These are phyloP conservation scores for Colletotrichum sp. DNA, from an alignment of 2,329 filamentous ascomycete genomes.

Conservation along the genomic window DNA sequence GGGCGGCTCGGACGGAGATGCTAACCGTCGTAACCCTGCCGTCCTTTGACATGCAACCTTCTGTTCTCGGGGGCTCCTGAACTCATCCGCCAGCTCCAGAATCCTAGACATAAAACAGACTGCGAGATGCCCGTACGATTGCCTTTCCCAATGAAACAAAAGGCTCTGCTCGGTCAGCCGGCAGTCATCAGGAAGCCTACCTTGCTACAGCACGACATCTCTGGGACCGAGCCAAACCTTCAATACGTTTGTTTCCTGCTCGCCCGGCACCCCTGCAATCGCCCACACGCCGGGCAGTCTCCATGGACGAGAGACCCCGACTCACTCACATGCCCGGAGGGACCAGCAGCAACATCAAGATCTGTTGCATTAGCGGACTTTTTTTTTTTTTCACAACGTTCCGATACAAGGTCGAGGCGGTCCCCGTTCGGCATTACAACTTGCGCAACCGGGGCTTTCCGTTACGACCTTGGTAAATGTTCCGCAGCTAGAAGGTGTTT, in stretches of 20 bases:
- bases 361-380: slow-evolving; percentile 10
- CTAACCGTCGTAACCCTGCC: not conserved
- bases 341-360: slow-evolving; percentile 1
- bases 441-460: not conserved
- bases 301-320: not conserved
- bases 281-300: not conserved
- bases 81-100: not conserved
- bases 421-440: not conserved
- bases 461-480: not conserved
- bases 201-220: not conserved
- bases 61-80: not conserved
- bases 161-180: not conserved
- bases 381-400: not conserved
- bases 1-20: slow-evolving; percentile 13
- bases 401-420: not conserved
- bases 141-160: slow-evolving; percentile 1
- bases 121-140: not conserved
- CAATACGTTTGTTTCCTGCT: not conserved
- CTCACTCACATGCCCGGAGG: not conserved
- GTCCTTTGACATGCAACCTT: not conserved
- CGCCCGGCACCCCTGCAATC: not conserved
- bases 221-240: not conserved
- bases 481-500: not conserved
- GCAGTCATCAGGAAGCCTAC: not conserved
- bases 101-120: not conserved